Evolutionary conservation across 495 filamentous ascomycete genomes (phyloP).

Genomic region (Tetracladium setigerum): DNA sequence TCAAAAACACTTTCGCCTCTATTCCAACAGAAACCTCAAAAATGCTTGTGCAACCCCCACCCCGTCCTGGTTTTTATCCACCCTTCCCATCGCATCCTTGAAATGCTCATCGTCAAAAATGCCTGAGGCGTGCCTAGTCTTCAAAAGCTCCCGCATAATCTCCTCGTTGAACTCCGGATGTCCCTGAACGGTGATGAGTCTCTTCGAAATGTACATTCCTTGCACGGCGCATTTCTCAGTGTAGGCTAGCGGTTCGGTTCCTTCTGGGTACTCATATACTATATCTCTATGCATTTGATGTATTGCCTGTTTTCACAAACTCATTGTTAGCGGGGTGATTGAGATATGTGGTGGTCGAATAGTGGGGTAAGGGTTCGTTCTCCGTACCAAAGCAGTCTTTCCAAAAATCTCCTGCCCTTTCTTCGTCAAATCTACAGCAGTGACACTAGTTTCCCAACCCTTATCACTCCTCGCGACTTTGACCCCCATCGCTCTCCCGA

Average conservation of each 20-base stretch:
- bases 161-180: constrained; percentile 82
- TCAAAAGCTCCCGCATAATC: constrained; percentile 65
- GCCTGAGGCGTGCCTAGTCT: constrained; percentile 46
- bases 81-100: constrained; percentile 58
- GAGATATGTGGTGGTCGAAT: background rate
- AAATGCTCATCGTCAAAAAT: constrained; percentile 59
- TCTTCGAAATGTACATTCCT: constrained; percentile 63
- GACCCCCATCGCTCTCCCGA: constrained; percentile 65
- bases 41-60: constrained; percentile 60
- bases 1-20: too few relatives aligned
- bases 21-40: constrained; percentile 64
- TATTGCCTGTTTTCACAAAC: constrained; percentile 44
- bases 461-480: constrained; percentile 56
- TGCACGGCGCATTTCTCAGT: constrained; percentile 66
- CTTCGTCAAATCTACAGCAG: constrained; percentile 57
- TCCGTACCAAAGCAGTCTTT: constrained; percentile 56
- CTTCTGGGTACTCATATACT: constrained; percentile 55
- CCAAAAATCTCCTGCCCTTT: constrained; percentile 69
- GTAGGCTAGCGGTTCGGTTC: constrained; percentile 55
- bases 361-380: background rate
- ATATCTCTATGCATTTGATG: constrained; percentile 90
- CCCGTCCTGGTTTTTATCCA: constrained; percentile 65
- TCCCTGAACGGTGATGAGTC: constrained; percentile 75
- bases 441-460: constrained; percentile 81
- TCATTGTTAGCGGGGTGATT: background rate